phyloP scores from a whole-genome alignment of 495 filamentous ascomycete genomes.

The Xylaria flabelliformis region DNA sequence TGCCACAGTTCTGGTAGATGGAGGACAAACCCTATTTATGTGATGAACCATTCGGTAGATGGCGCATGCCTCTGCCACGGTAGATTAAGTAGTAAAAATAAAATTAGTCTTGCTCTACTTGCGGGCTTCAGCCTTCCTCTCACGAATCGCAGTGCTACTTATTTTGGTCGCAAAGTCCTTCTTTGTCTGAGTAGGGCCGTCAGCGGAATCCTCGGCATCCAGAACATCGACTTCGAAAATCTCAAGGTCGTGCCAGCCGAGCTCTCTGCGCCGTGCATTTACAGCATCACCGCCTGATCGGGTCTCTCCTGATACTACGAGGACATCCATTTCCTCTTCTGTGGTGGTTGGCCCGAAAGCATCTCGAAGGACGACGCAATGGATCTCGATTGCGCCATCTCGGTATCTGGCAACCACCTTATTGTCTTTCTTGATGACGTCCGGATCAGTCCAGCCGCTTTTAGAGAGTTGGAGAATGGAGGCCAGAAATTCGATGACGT shows the following conservation, averaged over 20 bases:
- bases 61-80: not conserved
- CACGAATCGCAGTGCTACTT: slow-evolving; percentile 76
- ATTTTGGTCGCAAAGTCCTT: slow-evolving; percentile 81
- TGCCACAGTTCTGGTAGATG: slow-evolving; percentile 43
- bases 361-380: slow-evolving; percentile 85
- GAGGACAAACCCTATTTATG: slow-evolving; percentile 48
- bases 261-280: slow-evolving; percentile 77
- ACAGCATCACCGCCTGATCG: slow-evolving; percentile 81
- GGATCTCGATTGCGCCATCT: slow-evolving; percentile 58
- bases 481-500: slow-evolving; percentile 72
- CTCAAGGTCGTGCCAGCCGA: slow-evolving; percentile 76
- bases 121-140: slow-evolving; percentile 51
- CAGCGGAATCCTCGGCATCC: slow-evolving; percentile 66
- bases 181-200: slow-evolving; percentile 51
- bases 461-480: slow-evolving; percentile 66
- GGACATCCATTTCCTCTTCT: slow-evolving; percentile 74
- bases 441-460: slow-evolving; percentile 40
- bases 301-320: slow-evolving; percentile 92
- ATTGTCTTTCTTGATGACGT: slow-evolving; percentile 39
- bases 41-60: slow-evolving; percentile 17
- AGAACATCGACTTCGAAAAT: slow-evolving; percentile 94
- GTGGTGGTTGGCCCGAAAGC: slow-evolving; percentile 92
- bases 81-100: not conserved
- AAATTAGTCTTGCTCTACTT: slow-evolving; percentile 17
- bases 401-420: slow-evolving; percentile 53